Percentiles rank a stretch among this genome's conserved stretches.
phyloP scores from a whole-genome alignment of 2,329 filamentous ascomycete genomes.

The Rachicladosporium sp. region DNA sequence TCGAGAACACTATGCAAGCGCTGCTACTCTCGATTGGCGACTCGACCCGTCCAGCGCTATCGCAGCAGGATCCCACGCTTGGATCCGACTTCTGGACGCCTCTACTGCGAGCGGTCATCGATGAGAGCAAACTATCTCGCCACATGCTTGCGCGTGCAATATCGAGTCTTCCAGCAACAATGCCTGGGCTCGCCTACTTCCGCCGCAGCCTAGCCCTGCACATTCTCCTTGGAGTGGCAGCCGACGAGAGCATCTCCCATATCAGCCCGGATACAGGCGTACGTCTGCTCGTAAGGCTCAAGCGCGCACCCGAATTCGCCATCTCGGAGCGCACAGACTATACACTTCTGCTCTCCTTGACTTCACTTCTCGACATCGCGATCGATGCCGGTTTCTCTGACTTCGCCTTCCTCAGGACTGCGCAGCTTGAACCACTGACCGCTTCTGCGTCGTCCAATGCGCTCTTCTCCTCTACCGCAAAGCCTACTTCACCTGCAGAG shows the following conservation, averaged over 20 bases:
- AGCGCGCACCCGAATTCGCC: conserved; percentile 34
- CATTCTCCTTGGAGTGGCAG: conserved; percentile 32
- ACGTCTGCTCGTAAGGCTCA: conserved; percentile 17
- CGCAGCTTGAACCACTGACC: neutral
- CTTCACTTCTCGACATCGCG: conserved; percentile 60
- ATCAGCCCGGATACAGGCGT: conserved; percentile 1
- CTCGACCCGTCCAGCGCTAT: neutral
- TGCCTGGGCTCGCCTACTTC: conserved; percentile 43
- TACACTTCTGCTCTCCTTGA: conserved; percentile 50
- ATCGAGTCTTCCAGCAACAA: conserved; percentile 44
- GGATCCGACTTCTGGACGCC: neutral
- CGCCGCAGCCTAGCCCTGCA: conserved; percentile 54
- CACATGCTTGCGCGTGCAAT: conserved; percentile 46
- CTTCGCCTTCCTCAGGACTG: conserved; percentile 13
- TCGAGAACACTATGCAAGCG: conserved; percentile 13
- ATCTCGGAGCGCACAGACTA: conserved; percentile 53
- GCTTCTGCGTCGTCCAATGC: conserved; percentile 9
- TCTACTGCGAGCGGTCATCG: no score
- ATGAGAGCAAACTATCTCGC: conserved; percentile 3
- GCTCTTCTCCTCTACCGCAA: conserved; percentile 13
- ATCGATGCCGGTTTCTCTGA: conserved; percentile 50
- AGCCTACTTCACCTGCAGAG: conserved; percentile 22
- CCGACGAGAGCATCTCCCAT: conserved; percentile 1
- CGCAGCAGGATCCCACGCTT: neutral
- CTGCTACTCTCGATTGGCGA: conserved; percentile 6